Percentiles rank a stretch among this genome's conserved stretches.
phyloP scores from a whole-genome alignment of 2,329 filamentous ascomycete species.

The Ophiostoma perfectum region DNA sequence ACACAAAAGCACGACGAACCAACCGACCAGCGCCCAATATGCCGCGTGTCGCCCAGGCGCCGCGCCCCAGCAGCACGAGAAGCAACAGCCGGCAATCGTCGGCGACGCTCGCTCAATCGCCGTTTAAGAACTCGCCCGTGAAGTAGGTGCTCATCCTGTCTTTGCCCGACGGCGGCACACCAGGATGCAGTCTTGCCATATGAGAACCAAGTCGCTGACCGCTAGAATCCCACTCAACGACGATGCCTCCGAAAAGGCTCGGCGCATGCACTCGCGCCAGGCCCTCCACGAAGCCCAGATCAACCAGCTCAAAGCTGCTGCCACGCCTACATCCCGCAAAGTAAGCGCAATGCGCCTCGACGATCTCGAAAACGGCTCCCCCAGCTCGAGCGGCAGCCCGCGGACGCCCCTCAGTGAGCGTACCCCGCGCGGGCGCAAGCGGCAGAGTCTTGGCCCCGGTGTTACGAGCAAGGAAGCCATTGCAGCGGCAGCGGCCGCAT shows the following conservation, averaged over 20 bases:
- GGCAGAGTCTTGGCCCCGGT: conserved; percentile 27
- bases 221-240: conserved; percentile 89
- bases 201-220: background rate
- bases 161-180: background rate
- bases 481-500: conserved; percentile 15
- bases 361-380: conserved; percentile 50
- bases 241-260: conserved; percentile 86
- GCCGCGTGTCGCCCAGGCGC: conserved; percentile 54
- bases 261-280: conserved; percentile 79
- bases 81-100: conserved; percentile 42
- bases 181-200: too few relatives aligned
- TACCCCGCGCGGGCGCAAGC: conserved; percentile 36
- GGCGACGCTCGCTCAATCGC: conserved; percentile 44
- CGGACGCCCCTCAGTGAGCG: conserved; percentile 42
- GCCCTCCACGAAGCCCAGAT: conserved; percentile 85
- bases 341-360: conserved; percentile 51
- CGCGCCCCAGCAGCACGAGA: conserved; percentile 41
- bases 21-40: conserved; percentile 34
- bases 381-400: conserved; percentile 45
- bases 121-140: conserved; percentile 54
- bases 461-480: conserved; percentile 30
- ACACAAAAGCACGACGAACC: conserved; percentile 8
- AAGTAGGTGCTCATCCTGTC: conserved; percentile 43
- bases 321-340: conserved; percentile 63
- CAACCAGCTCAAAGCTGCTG: conserved; percentile 78